phyloP scores from a whole-genome alignment of 2,329 filamentous ascomycete species.

The Arthrocladium fulminans region DNA sequence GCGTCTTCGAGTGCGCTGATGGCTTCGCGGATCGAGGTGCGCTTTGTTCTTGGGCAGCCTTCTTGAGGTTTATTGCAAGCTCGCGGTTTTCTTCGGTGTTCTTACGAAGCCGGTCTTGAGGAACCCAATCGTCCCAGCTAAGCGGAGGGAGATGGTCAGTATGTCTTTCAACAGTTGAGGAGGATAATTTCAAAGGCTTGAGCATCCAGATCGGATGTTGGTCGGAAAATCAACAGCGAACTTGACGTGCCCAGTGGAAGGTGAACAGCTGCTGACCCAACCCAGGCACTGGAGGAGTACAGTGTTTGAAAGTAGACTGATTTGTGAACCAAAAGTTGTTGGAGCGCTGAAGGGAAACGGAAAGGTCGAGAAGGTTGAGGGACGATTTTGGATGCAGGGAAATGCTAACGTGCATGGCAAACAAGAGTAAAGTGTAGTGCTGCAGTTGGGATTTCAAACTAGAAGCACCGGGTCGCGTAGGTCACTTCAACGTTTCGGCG shows the following conservation, averaged over 20 bases:
- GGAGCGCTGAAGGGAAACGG: not conserved
- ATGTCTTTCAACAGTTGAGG: not conserved
- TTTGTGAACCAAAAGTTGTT: not conserved
- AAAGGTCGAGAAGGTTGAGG: not conserved
- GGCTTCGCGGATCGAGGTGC: slow-evolving; percentile 18
- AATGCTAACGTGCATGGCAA: not conserved
- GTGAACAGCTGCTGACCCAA: not conserved
- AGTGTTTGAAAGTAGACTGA: not conserved
- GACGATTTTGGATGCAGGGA: not conserved
- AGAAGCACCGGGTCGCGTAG: not conserved
- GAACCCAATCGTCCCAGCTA: slow-evolving; percentile 97
- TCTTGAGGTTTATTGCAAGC: slow-evolving; percentile 52
- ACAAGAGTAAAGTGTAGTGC: not conserved
- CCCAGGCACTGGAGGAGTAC: not conserved
- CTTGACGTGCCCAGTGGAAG: not conserved
- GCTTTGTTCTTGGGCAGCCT: slow-evolving; percentile 31
- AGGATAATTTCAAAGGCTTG: not conserved
- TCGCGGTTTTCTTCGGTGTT: slow-evolving; percentile 92
- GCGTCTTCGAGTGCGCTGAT: slow-evolving; percentile 24
- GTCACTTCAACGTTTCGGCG: not conserved
- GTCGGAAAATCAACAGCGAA: not conserved
- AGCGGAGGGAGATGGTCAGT: not conserved
- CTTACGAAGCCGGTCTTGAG: slow-evolving; percentile 85
- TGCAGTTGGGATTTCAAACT: not conserved
- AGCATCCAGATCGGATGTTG: not conserved